These are phyloP conservation scores for Heritiera fomes DNA, from an alignment of 345 rosid species.

Conservation along the genomic window DNA sequence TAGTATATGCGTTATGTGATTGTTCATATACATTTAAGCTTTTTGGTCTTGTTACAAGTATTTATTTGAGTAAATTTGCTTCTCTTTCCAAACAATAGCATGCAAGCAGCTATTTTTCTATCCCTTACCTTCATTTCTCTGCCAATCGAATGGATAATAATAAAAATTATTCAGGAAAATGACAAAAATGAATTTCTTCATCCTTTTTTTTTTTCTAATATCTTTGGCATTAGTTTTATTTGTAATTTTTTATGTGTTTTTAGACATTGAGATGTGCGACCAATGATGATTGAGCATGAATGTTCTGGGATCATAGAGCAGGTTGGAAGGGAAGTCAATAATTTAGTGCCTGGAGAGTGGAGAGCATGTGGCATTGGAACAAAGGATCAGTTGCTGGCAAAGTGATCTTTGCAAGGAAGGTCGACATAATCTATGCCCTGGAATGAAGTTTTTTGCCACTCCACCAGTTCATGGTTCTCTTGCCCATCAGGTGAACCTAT, in stretches of 20 bases:
- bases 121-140: neutral
- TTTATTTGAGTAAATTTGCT: too few species aligned
- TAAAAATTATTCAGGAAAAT: too few species aligned
- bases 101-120: neutral
- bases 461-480: conserved; percentile 92
- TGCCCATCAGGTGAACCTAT: conserved; percentile 61
- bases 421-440: conserved; percentile 81
- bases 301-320: conserved; percentile 89
- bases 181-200: neutral
- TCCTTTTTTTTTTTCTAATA: neutral
- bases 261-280: conserved; percentile 82
- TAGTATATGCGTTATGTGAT: too few species aligned
- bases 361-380: conserved; percentile 88
- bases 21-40: too few species aligned
- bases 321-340: conserved; percentile 74
- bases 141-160: neutral
- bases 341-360: conserved; percentile 45
- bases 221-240: neutral
- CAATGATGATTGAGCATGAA: conserved; percentile 96
- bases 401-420: conserved; percentile 75
- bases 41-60: too few species aligned
- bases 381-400: conserved; percentile 82
- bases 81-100: too few species aligned
- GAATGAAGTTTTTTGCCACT: conserved; percentile 92
- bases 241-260: neutral